These are phyloP conservation scores for Boletus coccyginus DNA, from an alignment of 768 basidiomycete genomes.

Conservation along the genomic window DNA sequence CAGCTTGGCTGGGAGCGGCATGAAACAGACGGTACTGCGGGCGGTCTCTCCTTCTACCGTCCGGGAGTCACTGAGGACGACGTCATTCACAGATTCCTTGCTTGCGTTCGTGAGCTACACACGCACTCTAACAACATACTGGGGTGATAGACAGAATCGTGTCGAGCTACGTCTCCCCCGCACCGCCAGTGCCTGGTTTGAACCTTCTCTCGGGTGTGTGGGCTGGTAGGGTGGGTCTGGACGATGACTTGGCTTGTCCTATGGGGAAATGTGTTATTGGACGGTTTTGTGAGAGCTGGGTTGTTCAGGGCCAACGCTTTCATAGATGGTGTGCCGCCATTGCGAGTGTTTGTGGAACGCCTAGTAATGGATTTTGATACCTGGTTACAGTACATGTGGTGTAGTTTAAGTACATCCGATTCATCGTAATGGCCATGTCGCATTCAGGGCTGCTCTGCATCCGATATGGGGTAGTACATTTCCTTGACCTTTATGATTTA, in stretches of 20 bases:
- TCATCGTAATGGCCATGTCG: too few relatives aligned
- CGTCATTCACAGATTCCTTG: background rate
- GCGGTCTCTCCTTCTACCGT: background rate
- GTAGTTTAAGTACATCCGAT: background rate
- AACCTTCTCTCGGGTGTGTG: background rate
- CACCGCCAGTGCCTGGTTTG: background rate
- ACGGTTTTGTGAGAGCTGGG: background rate
- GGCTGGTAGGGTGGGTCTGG: background rate
- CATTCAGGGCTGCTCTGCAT: too few relatives aligned
- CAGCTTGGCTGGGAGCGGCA: background rate
- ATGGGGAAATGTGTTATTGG: background rate
- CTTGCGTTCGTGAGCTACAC: background rate
- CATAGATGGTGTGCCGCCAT: background rate
- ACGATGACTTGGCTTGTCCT: background rate
- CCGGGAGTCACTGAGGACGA: background rate
- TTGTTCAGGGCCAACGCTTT: background rate
- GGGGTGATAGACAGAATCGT: background rate
- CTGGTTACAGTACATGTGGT: background rate
- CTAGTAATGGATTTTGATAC: background rate
- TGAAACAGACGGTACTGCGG: background rate
- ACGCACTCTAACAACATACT: background rate
- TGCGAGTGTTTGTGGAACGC: background rate
- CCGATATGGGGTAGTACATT: too few relatives aligned
- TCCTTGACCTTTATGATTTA: too few relatives aligned
- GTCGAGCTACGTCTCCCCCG: constrained; percentile 3